phyloP scores from a whole-genome alignment of 139 green algal genomes.

The Closterium sp. region DNA sequence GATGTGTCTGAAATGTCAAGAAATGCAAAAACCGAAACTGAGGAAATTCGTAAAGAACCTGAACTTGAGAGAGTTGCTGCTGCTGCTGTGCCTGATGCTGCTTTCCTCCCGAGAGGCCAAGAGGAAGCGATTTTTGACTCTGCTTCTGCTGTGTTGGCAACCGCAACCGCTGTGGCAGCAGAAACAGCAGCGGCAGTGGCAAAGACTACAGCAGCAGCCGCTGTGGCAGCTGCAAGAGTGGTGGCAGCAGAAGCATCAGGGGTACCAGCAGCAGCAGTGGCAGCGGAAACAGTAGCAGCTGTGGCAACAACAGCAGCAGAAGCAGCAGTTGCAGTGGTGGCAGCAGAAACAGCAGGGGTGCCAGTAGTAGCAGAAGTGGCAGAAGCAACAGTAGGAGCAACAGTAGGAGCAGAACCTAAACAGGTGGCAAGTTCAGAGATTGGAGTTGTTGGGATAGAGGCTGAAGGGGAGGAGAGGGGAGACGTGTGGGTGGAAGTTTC shows the following conservation, averaged over 20 bases:
- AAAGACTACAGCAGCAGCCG: neutral
- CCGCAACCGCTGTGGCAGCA: neutral
- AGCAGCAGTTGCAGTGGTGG: no score
- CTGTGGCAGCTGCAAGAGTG: neutral
- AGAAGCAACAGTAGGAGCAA: neutral
- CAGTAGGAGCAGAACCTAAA: neutral
- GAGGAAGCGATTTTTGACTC: neutral
- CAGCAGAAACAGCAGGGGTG: neutral
- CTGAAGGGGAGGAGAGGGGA: neutral
- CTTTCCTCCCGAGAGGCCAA: neutral
- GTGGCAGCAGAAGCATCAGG: neutral
- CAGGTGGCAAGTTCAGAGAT: neutral
- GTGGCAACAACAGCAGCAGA: no score
- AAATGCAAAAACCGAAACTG: no score
- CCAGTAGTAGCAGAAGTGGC: no score
- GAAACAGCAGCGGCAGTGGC: neutral
- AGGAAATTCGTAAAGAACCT: neutral
- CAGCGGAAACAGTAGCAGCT: neutral
- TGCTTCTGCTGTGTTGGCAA: neutral
- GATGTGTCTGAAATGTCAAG: no score
- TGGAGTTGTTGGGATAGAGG: neutral
- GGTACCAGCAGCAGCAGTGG: neutral
- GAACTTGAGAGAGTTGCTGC: neutral
- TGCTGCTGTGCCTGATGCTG: no score
- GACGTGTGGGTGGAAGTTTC: neutral